phyloP scores from a whole-genome alignment of 179 eudicot species.

The Beta macrorhiza region DNA sequence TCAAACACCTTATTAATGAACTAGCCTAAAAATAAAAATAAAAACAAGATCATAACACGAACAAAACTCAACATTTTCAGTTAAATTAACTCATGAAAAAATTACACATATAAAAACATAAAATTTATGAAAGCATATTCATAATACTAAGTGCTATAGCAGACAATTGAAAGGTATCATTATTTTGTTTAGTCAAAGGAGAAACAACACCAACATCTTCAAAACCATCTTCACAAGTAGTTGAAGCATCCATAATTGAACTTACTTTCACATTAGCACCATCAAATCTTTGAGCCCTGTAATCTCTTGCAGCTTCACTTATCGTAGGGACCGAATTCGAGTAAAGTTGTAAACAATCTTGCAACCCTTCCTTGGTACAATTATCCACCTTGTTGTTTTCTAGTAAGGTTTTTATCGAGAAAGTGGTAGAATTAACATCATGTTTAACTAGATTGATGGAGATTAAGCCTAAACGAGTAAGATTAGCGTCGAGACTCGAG shows the following conservation, averaged over 20 bases:
- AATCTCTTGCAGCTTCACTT: constrained; percentile 29
- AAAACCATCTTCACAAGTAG: constrained; percentile 42
- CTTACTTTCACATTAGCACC: constrained; percentile 36
- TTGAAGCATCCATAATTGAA: constrained; percentile 30
- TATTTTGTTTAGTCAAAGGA: constrained; percentile 34
- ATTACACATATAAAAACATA: neutral
- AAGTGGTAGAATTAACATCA: constrained; percentile 20
- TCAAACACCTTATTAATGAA: too few relatives aligned
- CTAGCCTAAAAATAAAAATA: neutral
- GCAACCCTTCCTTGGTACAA: constrained; percentile 15
- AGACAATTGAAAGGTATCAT: constrained; percentile 30
- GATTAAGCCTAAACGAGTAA: constrained; percentile 29
- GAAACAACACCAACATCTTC: constrained; percentile 29
- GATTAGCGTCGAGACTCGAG: constrained; percentile 26
- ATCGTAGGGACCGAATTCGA: constrained; percentile 22
- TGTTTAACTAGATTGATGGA: constrained; percentile 27
- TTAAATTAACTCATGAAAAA: neutral
- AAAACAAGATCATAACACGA: neutral
- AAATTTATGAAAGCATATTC: constrained; percentile 13
- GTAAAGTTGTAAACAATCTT: constrained; percentile 32
- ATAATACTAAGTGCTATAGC: constrained; percentile 35
- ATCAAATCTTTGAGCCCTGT: constrained; percentile 16
- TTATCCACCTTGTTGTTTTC: neutral
- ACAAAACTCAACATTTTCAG: neutral
- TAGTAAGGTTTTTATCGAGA: constrained; percentile 4